These are phyloP conservation scores for Cytospora leucostoma DNA, from an alignment of 2,329 filamentous ascomycete species.

Conservation along the genomic window DNA sequence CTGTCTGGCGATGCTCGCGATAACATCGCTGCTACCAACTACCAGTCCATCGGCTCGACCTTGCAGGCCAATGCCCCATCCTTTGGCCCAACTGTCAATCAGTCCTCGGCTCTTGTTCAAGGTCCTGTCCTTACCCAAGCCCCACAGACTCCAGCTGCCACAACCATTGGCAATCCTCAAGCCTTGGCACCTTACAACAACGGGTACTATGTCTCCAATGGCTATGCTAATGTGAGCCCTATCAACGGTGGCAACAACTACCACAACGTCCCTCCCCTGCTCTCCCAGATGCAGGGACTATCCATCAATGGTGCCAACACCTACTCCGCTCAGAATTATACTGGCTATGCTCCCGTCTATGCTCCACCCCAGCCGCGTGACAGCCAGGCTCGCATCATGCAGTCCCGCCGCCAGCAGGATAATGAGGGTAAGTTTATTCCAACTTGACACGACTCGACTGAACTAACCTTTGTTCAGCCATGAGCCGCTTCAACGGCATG, in stretches of 20 bases:
- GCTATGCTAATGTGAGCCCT: conserved; percentile 31
- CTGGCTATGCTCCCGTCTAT: conserved; percentile 56
- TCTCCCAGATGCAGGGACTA: conserved; percentile 69
- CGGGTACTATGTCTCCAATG: conserved; percentile 36
- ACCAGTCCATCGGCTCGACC: conserved; percentile 66
- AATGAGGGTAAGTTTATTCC: conserved; percentile 60
- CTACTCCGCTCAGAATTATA: conserved; percentile 61
- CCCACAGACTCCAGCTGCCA: conserved; percentile 28
- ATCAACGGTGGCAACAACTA: conserved; percentile 24
- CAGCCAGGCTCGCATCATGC: conserved; percentile 73
- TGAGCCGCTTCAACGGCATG: conserved; percentile 81
- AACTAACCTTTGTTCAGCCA: conserved; percentile 49
- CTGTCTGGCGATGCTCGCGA: conserved; percentile 52
- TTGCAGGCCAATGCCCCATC: conserved; percentile 79
- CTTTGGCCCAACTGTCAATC: conserved; percentile 67
- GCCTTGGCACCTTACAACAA: conserved; percentile 32
- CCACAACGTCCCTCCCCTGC: conserved; percentile 60
- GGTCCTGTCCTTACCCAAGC: conserved; percentile 16
- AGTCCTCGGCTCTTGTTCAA: conserved; percentile 28
- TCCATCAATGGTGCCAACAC: conserved; percentile 52
- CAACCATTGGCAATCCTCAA: conserved; percentile 36
- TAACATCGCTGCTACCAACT: conserved; percentile 46
- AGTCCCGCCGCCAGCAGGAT: conserved; percentile 73
- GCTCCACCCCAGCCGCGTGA: conserved; percentile 58
- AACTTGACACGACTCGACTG: conserved; percentile 3